Base-by-base conservation (phyloP, 306 rosid genomes). In the Alnus glutinosa region DNA sequence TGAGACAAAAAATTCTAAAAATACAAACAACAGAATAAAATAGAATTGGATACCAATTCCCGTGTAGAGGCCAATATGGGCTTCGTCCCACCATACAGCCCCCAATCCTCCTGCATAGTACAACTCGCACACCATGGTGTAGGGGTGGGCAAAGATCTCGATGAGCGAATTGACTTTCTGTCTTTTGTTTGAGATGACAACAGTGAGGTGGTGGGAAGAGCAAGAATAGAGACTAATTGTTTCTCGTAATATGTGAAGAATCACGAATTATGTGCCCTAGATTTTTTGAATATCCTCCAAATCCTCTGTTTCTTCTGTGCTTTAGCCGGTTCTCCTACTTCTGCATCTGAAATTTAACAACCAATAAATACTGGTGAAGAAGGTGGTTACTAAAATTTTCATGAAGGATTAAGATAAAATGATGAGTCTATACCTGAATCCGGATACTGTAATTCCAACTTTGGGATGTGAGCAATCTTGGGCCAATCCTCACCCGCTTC, bases 131-230 rank as follows among this genome's bases (percentile, higher is more conserved):
- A 94, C 3, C 46, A 92, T 90, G 62, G 97, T 95, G 85, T 95
- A 95, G 2, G 98, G 98, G 72, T 95, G 97, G 78, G 90, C 83
- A 86, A 95, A 91, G 83, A 95, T 89, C 80, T 85, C 91, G 61
- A 90, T 83, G 54, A 95, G 71, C 82, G 34, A 78, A 51, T 78
- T 89, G 97, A 81, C 89, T 86, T 97, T 87, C 88, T 49, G 50
- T 42, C 28, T 5, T n/a, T 2, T 52, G 46, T 18, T 55, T 54
- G 59, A 19, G 7, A 54, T 54, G 2, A 16, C 19, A 0, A 16
- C 36, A 34, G 36, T 2, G 36, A 34, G 36, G 36, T 34, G 36
- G 36, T 34, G 36, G 36, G 36, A 34, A 34, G 36, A 34, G 36
- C 36, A 34, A 34, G 36, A 34, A 34, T 34, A 34, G 36, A 34